These are phyloP conservation scores for Antarctomyces pellizariae DNA, from an alignment of 495 filamentous ascomycete species.

Conservation along the genomic window DNA sequence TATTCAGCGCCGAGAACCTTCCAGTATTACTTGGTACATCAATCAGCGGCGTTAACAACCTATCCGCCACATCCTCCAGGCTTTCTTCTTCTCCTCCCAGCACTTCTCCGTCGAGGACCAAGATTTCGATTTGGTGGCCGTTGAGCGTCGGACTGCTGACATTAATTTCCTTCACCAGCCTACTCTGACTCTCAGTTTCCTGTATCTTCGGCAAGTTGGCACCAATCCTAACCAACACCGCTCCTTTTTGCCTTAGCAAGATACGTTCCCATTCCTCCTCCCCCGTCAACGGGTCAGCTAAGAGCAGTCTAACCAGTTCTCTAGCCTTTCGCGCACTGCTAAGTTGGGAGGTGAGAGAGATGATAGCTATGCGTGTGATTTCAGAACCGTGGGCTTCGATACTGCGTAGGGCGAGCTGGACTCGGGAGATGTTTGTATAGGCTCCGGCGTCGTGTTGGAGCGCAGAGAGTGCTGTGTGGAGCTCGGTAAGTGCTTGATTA, in stretches of 20 bases:
- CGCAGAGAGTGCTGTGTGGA: conserved; percentile 35
- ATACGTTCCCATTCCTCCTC: conserved; percentile 47
- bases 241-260: no score
- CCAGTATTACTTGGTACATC: conserved; percentile 38
- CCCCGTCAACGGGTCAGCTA: conserved; percentile 52
- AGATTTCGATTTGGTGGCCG: conserved; percentile 48
- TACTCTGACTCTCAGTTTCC: no score
- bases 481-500: no score
- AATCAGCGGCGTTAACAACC: conserved; percentile 54
- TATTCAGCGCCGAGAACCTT: conserved; percentile 37
- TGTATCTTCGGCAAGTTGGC: no score
- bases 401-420: conserved; percentile 60
- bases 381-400: conserved; percentile 38
- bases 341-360: conserved; percentile 19
- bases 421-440: conserved; percentile 47
- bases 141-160: conserved; percentile 48
- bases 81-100: conserved; percentile 17
- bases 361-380: conserved; percentile 45
- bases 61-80: conserved; percentile 33
- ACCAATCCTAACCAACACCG: conserved; percentile 22
- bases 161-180: conserved; percentile 20
- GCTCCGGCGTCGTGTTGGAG: conserved; percentile 37
- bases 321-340: conserved; percentile 18
- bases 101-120: conserved; percentile 33
- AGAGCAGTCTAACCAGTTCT: conserved; percentile 40